Evolutionary conservation across 371 early-diverging fungal species (phyloP), one percentile per base, ranked within the genome.

Genomic region (Mortierella sp.): DNA sequence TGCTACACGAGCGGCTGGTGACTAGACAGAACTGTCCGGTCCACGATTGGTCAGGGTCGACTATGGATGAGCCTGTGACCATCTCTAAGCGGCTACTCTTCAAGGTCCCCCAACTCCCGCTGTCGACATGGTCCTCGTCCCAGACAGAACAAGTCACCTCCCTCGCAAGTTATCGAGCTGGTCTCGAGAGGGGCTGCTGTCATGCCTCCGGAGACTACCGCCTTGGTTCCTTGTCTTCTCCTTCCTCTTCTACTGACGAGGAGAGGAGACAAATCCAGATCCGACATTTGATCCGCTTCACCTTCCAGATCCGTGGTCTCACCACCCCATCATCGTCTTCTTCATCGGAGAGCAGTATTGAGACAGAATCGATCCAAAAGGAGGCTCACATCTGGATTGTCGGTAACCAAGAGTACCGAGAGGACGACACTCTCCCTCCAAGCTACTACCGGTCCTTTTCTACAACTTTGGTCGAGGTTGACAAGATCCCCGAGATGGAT

Each of bases 381-480:
- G 86, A 79, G 10, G 28, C 78, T 3, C 8, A 59, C 2, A 75
- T 85, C 10, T 71, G 78, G 82, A 81, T 85, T 28, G 77, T 81
- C 43, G 76, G 79, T n/a, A 75, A 81, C 28, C 79, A 79, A 67
- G 86, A 81, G 31, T 75, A 76, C 70, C 74, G 55, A 24, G 82
- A 79, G 13, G 79, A 85, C 21, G 81, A 79, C 0, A 40, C 46
- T 5, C 16, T 77, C 19, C 86, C 82, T 6, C 86, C 86, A 28
- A 79, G 82, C 57, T 85, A 85, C 31, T 81, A 76, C 72, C 81
- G 86, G 3, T 85, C 86, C 9, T 85, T 85, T 69, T 76, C 86
- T 0, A 81, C 76, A 8, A 53, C 51, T 0, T 46, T 81, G 44
- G 86, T 85, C 8, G 79, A 85, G 5, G 70, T 69, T 5, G 76